Conservation (phyloP, 2,329 filamentous ascomycete species). For the Trichoderma koningiopsis region DNA sequence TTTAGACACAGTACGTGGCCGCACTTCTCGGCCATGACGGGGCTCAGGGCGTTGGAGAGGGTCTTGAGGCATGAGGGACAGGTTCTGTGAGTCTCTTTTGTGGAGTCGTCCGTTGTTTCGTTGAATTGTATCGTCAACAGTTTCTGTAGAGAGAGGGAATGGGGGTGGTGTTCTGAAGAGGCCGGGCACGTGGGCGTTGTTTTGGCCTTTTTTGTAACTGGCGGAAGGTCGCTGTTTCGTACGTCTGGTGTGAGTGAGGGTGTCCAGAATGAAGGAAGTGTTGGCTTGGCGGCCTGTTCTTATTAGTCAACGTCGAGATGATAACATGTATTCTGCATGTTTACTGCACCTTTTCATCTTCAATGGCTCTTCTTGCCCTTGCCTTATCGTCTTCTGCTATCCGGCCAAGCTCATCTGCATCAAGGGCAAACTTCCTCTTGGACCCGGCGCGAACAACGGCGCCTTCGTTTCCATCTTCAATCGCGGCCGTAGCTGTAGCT, state of each 20-base stretch:
- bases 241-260: slow-evolving; percentile 73
- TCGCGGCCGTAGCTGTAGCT: neutral
- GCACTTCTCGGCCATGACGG: slow-evolving; percentile 82
- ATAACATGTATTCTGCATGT: slow-evolving; percentile 22
- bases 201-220: slow-evolving; percentile 64
- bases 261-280: slow-evolving; percentile 89
- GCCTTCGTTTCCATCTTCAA: neutral
- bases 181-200: slow-evolving; percentile 74
- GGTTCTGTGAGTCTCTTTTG: slow-evolving; percentile 48
- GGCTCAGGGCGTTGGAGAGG: slow-evolving; percentile 79
- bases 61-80: slow-evolving; percentile 87
- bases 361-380: slow-evolving; percentile 69
- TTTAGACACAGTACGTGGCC: slow-evolving; percentile 88
- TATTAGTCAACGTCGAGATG: slow-evolving; percentile 14
- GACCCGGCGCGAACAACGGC: slow-evolving; percentile 31
- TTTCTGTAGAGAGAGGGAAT: slow-evolving; percentile 75
- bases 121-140: slow-evolving; percentile 77
- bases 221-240: slow-evolving; percentile 51
- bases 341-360: slow-evolving; percentile 66
- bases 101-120: slow-evolving; percentile 60
- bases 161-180: slow-evolving; percentile 65
- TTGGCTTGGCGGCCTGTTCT: slow-evolving; percentile 60
- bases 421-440: slow-evolving; percentile 75
- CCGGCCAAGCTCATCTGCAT: slow-evolving; percentile 72
- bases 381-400: slow-evolving; percentile 70